Base-by-base conservation (phyloP, 306 rosid genomes). In the Luffa acutangula region DNA sequence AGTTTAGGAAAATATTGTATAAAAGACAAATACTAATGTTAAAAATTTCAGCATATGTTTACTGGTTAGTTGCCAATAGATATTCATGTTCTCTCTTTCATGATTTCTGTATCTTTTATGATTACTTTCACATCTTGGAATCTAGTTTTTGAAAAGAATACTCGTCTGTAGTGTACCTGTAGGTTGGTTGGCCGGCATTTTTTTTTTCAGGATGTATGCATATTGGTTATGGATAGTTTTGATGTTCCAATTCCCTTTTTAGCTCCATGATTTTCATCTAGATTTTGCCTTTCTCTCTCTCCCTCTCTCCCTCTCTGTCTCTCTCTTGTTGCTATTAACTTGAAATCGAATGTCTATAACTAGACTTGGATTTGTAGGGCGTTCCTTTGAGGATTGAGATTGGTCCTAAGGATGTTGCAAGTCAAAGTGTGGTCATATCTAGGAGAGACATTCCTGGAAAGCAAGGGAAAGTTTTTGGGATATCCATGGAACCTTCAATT, bases 391-490 rank as follows among this genome's bases (percentile, higher is more conserved):
- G 98, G 86, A 89, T 95, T 83, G 98, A 95, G 87, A 91, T 95
- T 43, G 98, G 98, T 60, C 98, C 98, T 13, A 96, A 94, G 53
- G 98, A 94, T 81, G 96, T 94, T 81, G 85, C 93, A 49, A 94
- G 90, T 84, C 89, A 83, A 84, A 94, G 89, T 76, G 92, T 94
- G 64, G 98, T 94, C 70, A 86, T 92, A 82, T 94, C 93, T 56
- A 86, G 97, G 87, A 90, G 98, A 85, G 98, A 95, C 89, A 36
- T 93, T 85, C 98, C 98, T 58, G 97, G 98, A 80, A 95, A 95
- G 87, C 95, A 89, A 79, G 98, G 86, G 76, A 92, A 95, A 85
- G 93, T 86, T 78, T 95, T 93, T 78, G 97, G 98, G 84, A 86
- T 95, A 77, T 92, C 98, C 57, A 90, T 89, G 93, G 98, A 88